Base-by-base conservation (phyloP, 306 rosid species). In the Sesbania bispinosa region DNA sequence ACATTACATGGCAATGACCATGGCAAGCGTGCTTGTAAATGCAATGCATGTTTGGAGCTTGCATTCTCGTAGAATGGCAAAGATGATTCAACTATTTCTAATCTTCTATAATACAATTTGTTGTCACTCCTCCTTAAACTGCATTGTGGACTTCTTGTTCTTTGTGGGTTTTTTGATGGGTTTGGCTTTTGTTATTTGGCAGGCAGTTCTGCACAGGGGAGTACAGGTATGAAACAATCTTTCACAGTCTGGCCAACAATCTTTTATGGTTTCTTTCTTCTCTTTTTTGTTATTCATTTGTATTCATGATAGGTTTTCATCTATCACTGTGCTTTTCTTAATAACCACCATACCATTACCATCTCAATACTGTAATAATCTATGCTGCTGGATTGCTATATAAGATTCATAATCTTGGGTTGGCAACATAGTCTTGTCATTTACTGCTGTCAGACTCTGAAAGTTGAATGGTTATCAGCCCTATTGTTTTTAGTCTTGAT, bases 141-240 rank as follows among this genome's bases (percentile, higher is more conserved):
- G 10, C 57, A 30, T 13, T 55, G 65, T 47, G 48, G 42, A 27
- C 60, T 48, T 13, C 53, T 5, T 55, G 62, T 67, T 50, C 50
- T 1, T 52, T 16, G 4, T 46, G 1, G 4, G 2, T 66, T 15
- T 35, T 53, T 29, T 77, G 53, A 78, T 51, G 7, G 5, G 24
- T 15, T 16, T 19, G 29, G 15, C 45, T 48, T 50, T 65, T 80
- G 30, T 61, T 59, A n/a, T 75, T 33, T 81, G 61, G 67, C 89
- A 88, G 98, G 87, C 98, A 94, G 76, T 82, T 94, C 81, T 94
- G 98, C 90, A 94, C 98, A 14, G 98, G 98, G 29, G 98, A 94
- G 82, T 85, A 85, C 88, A 88, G 96, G 96, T 82, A 83, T 66
- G 72, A 58, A 71, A 43, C 69, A 69, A 46, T 55, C 62, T 58